Base-by-base conservation (phyloP, 116 monocot genomes). In the Cymodocea nodosa region DNA sequence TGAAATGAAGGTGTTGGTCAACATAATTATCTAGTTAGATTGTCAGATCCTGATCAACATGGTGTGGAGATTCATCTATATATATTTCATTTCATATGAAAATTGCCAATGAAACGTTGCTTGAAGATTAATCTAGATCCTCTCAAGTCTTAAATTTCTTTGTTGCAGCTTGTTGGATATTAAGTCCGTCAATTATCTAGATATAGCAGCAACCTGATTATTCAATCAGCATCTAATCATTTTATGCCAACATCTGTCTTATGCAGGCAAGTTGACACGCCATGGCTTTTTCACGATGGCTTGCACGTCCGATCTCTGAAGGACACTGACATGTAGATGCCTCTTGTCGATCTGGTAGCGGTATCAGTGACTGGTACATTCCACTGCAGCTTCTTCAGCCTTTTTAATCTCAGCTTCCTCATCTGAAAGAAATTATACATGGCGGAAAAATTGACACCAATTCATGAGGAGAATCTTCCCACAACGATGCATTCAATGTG, bases 401-500 rank as follows among this genome's bases (percentile, higher is more conserved):
- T 25, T 59, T 49, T 59, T 36, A 56, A 56, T 48, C 56, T 67
- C 67, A 67, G 36, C 30, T 40, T 23, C 16, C 24, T 49, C 59
- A 59, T 51, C 24, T 44, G 25, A 50, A 69, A 59, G n/a, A 44
- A 25, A 51, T 65, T 18, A 23, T 24, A 10, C 64, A 7, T 19
- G 12, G 40, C 19, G 2, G 37, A 51, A 18, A 40, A 70, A 60
- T 20, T 60, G 17, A 8, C 4, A 2, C 62, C 11, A 56, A 40
- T 62, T 72, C 53, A 15, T 64, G 35, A n/a, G 55, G 14, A 35
- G 66, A 73, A 66, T 66, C 66, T 66, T 66, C 64, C 23, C 44
- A 19, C 57, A 66, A 66, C 64, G 12, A 49, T 17, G 18, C 94
- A 79, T 83, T 83, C n/a, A 83, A 62, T 76, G 79, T 67, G 62